Percentiles rank a stretch among this genome's conserved stretches.
phyloP scores from a whole-genome alignment of 805 yeast species.

The Yamadazyma insecticola region DNA sequence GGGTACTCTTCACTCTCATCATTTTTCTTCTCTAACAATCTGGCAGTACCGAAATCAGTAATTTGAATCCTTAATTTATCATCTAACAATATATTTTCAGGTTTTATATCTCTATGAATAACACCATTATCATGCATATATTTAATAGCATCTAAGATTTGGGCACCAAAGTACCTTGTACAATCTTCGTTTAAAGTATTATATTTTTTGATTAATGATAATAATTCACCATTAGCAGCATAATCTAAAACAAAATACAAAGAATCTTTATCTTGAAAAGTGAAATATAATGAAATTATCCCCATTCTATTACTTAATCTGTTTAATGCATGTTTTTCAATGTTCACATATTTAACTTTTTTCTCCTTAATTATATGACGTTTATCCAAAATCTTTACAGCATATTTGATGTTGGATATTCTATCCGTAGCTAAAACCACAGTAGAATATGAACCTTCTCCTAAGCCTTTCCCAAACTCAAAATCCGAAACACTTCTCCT shows the following conservation, averaged over 20 bases:
- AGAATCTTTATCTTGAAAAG: conserved; percentile 74
- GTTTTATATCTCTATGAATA: conserved; percentile 78
- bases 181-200: conserved; percentile 72
- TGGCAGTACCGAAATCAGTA: conserved; percentile 86
- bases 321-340: conserved; percentile 76
- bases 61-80: conserved; percentile 56
- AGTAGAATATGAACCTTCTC: conserved; percentile 44
- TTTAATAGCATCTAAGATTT: conserved; percentile 65
- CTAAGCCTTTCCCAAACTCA: conserved; percentile 36
- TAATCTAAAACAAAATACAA: conserved; percentile 73
- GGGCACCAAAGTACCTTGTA: conserved; percentile 65
- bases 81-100: conserved; percentile 73
- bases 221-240: conserved; percentile 75
- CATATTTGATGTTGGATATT: conserved; percentile 55
- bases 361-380: conserved; percentile 76
- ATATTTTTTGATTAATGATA: conserved; percentile 59
- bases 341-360: conserved; percentile 79
- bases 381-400: conserved; percentile 72
- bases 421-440: conserved; percentile 46
- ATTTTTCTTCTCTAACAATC: conserved; percentile 52
- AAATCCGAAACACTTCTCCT: conserved; percentile 38
- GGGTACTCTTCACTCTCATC: conserved; percentile 53
- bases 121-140: conserved; percentile 74
- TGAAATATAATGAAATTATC: conserved; percentile 64
- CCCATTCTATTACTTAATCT: conserved; percentile 59